These are phyloP conservation scores for Cyclostephanos tholiformis DNA, from an alignment of 108 stramenopile species.

Conservation along the genomic window DNA sequence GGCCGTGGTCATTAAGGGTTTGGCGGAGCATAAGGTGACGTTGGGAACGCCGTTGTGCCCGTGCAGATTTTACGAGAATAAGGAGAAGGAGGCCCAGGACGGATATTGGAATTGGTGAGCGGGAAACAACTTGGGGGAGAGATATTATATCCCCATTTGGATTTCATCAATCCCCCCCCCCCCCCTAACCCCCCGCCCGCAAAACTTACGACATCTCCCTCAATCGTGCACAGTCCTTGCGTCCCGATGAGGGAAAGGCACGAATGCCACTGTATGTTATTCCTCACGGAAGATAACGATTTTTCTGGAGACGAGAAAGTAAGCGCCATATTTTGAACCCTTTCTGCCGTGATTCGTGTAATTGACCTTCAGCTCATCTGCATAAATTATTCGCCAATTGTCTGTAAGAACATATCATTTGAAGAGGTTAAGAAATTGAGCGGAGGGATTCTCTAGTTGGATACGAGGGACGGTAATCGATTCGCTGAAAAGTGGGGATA, in stretches of 20 bases:
- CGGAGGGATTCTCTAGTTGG: conserved; percentile 16
- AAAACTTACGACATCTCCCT: background rate
- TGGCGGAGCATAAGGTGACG: conserved; percentile 88
- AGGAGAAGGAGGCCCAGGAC: conserved; percentile 86
- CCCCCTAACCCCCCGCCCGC: background rate
- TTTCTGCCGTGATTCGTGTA: background rate
- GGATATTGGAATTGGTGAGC: conserved; percentile 84
- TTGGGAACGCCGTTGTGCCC: conserved; percentile 90
- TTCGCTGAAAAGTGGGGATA: background rate
- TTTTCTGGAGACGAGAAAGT: conserved; percentile 73
- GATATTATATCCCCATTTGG: background rate
- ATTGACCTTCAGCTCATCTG: background rate
- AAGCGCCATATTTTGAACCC: background rate
- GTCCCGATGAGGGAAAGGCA: conserved; percentile 68
- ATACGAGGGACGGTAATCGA: background rate
- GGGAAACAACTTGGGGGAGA: background rate
- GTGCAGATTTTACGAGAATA: conserved; percentile 91
- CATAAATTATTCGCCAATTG: background rate
- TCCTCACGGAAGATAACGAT: conserved; percentile 84
- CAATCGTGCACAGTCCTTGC: conserved; percentile 24
- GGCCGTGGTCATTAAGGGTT: conserved; percentile 85
- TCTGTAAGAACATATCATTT: conserved; percentile 31
- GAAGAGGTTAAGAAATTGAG: conserved; percentile 51
- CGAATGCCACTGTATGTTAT: conserved; percentile 92
- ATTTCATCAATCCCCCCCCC: background rate